Evolutionary conservation across 768 basidiomycete genomes (phyloP).

Genomic region (Tephrocybe sp.): DNA sequence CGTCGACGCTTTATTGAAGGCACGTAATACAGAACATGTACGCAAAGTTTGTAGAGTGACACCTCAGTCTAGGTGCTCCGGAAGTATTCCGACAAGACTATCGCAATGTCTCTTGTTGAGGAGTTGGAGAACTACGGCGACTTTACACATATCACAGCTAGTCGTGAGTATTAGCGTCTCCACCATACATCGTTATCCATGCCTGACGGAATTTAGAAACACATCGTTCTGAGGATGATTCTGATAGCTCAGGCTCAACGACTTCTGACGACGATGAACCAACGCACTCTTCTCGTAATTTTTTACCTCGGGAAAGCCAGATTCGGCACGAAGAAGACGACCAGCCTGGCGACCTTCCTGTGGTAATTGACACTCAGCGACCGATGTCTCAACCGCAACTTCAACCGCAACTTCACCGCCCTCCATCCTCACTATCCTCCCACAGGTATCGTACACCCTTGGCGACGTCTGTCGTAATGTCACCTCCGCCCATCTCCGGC

Average conservation of each 20-base stretch:
- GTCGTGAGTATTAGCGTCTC: conserved; percentile 41
- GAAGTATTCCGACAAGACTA: conserved; percentile 81
- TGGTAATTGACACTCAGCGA: conserved; percentile 20
- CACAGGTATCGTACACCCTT: conserved; percentile 78
- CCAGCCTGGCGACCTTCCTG: conserved; percentile 41
- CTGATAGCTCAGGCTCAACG: conserved; percentile 66
- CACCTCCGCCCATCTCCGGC: conserved; percentile 46
- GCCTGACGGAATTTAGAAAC: conserved; percentile 29
- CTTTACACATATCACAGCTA: conserved; percentile 59
- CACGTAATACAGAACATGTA: conserved; percentile 22
- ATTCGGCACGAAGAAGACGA: conserved; percentile 48
- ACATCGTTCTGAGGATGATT: conserved; percentile 46
- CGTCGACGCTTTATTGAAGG: conserved; percentile 85
- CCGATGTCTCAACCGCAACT: conserved; percentile 37
- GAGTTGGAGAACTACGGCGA: conserved; percentile 78
- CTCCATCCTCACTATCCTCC: conserved; percentile 77
- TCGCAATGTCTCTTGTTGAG: conserved; percentile 68
- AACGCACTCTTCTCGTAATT: conserved; percentile 15
- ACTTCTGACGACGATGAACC: conserved; percentile 37
- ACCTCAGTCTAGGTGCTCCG: conserved; percentile 59
- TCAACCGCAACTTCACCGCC: conserved; percentile 48
- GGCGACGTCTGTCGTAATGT: conserved; percentile 56
- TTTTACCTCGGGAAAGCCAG: conserved; percentile 22
- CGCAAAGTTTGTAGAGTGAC: neutral
- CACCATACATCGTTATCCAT: neutral